Evolutionary conservation across 441 rosid genomes (phyloP), one percentile per base, ranked within the genome.

Genomic region (Syzygium syzygioides): DNA sequence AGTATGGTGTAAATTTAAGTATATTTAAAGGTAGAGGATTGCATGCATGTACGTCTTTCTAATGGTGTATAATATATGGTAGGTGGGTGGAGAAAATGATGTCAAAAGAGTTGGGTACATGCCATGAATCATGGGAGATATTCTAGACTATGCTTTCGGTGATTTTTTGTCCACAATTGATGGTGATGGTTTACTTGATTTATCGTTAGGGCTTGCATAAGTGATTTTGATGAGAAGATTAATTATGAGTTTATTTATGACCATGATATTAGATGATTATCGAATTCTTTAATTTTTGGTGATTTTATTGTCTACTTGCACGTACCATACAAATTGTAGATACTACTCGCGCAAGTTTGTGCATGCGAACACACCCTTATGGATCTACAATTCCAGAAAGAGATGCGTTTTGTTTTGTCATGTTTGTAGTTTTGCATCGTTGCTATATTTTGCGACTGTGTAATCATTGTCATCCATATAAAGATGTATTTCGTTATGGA

Each of bases 341-440:
- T 19, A 68, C 25, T 2, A 34, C 0, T 12, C 0, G 14, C 14
- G 26, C 0, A 11, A 0, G 37, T 10, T 19, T 2, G 34, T 13
- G 32, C 34, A 14, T 0, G 14, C 14, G 4, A 6, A 41, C 32
- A 5, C 28, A 28, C 9, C 32, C 17, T 2, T 10, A 26, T 59
- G 28, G 15, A 60, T 28, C 66, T 28, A 28, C 9, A 28, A 0
- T 60, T 28, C 17, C 15, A 11, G 0, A 60, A 30, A 60, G 66
- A 60, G 66, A 28, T 0, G 30, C 64, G 1, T 26, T 60, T 60
- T 60, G 26, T 60, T 28, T 28, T 28, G 32, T 60, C 17, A 0
- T 6, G 4, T 6, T 28, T n/a, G 34, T n/a, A 1, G 8, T 3
- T 62, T 62, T 62, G 23, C 26, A 34, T 34, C 0, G 0, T 66